Conservation (phyloP, 495 filamentous ascomycete genomes). For the Trichoderma asperelloides region DNA sequence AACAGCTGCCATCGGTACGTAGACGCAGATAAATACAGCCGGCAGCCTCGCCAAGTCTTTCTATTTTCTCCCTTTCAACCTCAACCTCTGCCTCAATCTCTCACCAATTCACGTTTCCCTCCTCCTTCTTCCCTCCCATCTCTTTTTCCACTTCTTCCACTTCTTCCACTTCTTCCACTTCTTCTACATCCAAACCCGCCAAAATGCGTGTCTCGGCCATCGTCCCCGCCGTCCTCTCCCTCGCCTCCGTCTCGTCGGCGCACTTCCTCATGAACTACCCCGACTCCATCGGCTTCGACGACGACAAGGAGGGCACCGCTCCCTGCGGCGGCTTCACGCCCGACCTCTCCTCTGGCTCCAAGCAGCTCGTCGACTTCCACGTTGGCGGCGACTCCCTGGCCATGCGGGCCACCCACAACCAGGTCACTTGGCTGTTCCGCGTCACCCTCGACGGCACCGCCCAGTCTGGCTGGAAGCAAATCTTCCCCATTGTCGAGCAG, state of each 20-base stretch:
- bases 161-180: background rate
- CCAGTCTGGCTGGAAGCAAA: conserved; percentile 37
- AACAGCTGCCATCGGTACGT: background rate
- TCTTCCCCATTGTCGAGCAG: conserved; percentile 38
- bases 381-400: conserved; percentile 39
- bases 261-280: conserved; percentile 42
- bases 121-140: background rate
- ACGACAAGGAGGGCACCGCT: conserved; percentile 26
- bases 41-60: background rate
- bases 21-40: background rate
- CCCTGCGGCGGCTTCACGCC: conserved; percentile 42
- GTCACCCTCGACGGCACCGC: conserved; percentile 35
- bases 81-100: background rate
- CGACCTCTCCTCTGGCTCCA: conserved; percentile 19
- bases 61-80: background rate
- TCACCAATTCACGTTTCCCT: background rate
- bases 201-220: conserved; percentile 23
- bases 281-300: conserved; percentile 36
- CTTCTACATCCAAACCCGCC: background rate
- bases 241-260: conserved; percentile 27
- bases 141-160: background rate
- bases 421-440: conserved; percentile 41
- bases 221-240: conserved; percentile 20
- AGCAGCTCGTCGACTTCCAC: conserved; percentile 37
- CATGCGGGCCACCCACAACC: conserved; percentile 32